Base-by-base conservation (phyloP, 495 filamentous ascomycete species). In the Pseudevernia furfuracea region DNA sequence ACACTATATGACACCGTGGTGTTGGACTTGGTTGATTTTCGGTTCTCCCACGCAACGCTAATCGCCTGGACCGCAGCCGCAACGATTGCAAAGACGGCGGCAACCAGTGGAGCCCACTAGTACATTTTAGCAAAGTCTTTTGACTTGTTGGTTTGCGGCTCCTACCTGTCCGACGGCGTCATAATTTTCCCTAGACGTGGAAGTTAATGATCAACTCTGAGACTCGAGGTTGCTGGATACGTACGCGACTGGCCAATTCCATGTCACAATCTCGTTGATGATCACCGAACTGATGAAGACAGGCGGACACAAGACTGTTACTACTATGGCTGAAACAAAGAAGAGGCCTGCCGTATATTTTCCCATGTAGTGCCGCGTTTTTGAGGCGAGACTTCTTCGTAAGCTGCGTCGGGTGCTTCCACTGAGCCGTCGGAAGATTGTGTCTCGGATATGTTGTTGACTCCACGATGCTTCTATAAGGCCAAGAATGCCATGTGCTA, bases 151-250 rank as follows among this genome's bases (percentile, higher is more conserved):
- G 2, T 52, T 12, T 28, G 48, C 43, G 43, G 10, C 23, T 28
- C 34, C 28, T 59, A 41, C 57, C 57, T 59, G 32, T 41, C 57
- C 57, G 10, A 59, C 34, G 2, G 57, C 57, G 28, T 59, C 57
- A 39, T 59, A 59, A n/a, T 12, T 14, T 21, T 59, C 57, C 57
- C 36, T 59, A 6, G 11, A 28, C 10, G n/a, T 52, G 48, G 48
- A 52, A 2, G 23, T 30, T 12, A 52, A 19, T 19, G 25, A 52
- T 1, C 1, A 12, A 52, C 48, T 28, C 48, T 25, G 23, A 30
- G 9, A 52, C 10, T 30, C 4, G 0, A 3, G 10, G 15, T 30
- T 52, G 23, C 1, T 4, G 1, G 48, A 52, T 25, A 52, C 48
- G 2, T 52, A 52, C 48, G 48, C 48, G 48, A 52, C 48, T 28